Base-by-base conservation (phyloP, 75 land plant species). In the Selaginella tamariscina region DNA sequence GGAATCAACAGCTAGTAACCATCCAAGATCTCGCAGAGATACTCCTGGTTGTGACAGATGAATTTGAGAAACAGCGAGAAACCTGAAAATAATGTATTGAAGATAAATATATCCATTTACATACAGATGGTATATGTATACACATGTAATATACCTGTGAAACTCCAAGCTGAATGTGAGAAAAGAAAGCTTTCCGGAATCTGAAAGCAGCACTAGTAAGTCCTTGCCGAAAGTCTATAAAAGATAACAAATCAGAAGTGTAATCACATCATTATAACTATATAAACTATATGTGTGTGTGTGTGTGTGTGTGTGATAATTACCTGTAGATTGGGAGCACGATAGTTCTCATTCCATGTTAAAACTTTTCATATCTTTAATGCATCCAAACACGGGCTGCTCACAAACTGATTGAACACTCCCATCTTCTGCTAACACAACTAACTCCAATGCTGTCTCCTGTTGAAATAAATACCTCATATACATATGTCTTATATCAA, bases 161-260 rank as follows among this genome's bases (percentile, higher is more conserved):
- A 90, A 80, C 64, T 89, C 91, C 54, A 79, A 73, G 76, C 81
- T 78, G 71, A 89, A 94, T 1, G 88, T 76, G 55, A 94, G 83
- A 68, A 94, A 87, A 55, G 96, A 82, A 26, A 94, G 84, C 80
- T 94, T 86, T 39, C 96, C 98, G 49, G 98, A 94, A 78, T 94
- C 98, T 30, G 98, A 94, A 64, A 88, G 70, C 63, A 85, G 84
- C 28, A 89, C 80, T 70, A 94, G 77, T 29, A 94, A 69, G 57
- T 94, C 98, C 71, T 81, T 94, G 32, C 83, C 88, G 27, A 68
- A 68, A 55, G 75, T 78, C 91, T 89, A 79, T 60, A 78, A 26
- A 5, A 39, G 49, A 39, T 5, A 39, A 39, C 15, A 5, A 39
- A 15, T 39, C 15, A 39, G 15, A 5, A 39, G 49, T 39, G 15